phyloP scores from a whole-genome alignment of 75 land plant genomes.

The Adiantum capillusveneris region DNA sequence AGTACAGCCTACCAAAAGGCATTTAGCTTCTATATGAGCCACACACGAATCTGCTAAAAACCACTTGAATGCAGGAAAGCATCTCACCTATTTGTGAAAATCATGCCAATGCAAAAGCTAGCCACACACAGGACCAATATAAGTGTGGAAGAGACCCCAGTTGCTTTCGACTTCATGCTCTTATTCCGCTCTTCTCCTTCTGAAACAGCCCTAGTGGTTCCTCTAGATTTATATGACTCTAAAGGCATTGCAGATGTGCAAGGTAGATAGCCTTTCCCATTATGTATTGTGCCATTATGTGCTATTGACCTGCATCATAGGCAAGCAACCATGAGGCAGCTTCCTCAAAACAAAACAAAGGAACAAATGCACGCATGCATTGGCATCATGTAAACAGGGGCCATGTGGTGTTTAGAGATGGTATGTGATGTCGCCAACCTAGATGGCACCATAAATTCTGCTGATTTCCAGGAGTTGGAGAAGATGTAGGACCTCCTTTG shows the following conservation, averaged over 20 bases:
- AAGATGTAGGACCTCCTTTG: too few relatives aligned
- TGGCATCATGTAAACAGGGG: too few relatives aligned
- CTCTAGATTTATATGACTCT: conserved; percentile 1
- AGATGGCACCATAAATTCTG: too few relatives aligned
- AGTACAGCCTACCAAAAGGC: background rate
- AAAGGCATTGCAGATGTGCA: background rate
- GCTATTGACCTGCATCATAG: background rate
- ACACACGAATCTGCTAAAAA: background rate
- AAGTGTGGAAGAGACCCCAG: conserved; percentile 16
- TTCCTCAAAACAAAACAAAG: too few relatives aligned
- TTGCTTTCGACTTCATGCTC: conserved; percentile 5
- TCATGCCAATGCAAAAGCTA: conserved; percentile 72
- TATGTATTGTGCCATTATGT: background rate
- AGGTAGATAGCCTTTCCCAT: background rate
- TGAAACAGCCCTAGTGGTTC: background rate
- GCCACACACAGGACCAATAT: conserved; percentile 54
- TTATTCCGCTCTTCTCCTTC: background rate
- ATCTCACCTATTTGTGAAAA: conserved; percentile 70
- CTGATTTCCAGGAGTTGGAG: too few relatives aligned
- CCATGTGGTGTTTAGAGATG: too few relatives aligned
- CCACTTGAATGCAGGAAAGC: background rate
- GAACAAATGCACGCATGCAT: too few relatives aligned
- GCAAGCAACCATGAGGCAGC: too few relatives aligned
- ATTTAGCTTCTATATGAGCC: background rate
- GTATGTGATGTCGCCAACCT: too few relatives aligned